Evolutionary conservation across 2,329 filamentous ascomycete genomes (phyloP).

Genomic region (Zasmidium citrigriseum): DNA sequence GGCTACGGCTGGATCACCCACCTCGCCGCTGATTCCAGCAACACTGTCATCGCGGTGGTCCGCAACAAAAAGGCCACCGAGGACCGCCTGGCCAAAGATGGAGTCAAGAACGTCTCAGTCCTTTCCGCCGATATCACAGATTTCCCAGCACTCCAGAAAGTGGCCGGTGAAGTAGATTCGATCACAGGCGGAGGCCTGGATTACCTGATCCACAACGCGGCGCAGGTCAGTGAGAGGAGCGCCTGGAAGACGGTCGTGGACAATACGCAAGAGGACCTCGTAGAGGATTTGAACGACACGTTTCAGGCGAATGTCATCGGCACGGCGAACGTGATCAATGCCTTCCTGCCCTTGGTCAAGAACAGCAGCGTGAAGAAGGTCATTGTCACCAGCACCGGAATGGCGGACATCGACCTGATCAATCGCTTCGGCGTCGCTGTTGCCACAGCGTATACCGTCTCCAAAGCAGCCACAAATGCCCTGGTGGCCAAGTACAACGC

Average conservation of each 20-base stretch:
- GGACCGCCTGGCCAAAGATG: slow-evolving; percentile 22
- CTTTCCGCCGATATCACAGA: slow-evolving; percentile 49
- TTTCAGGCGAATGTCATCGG: slow-evolving; percentile 32
- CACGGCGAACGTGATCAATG: slow-evolving; percentile 25
- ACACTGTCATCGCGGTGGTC: slow-evolving; percentile 39
- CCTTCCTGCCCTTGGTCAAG: slow-evolving; percentile 33
- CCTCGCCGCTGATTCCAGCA: slow-evolving; percentile 31
- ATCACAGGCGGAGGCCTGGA: slow-evolving; percentile 33
- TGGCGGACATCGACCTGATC: slow-evolving; percentile 30
- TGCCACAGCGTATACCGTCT: slow-evolving; percentile 26
- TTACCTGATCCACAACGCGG: slow-evolving; percentile 37
- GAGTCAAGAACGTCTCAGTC: slow-evolving; percentile 46
- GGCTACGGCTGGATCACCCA: slow-evolving; percentile 36
- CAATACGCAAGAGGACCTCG: slow-evolving; percentile 17
- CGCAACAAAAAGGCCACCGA: slow-evolving; percentile 30
- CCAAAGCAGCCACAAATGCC: slow-evolving; percentile 31
- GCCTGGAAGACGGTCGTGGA: slow-evolving; percentile 23
- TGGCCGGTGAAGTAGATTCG: slow-evolving; percentile 22
- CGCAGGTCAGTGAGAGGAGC: slow-evolving; percentile 15
- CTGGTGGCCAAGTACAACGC: slow-evolving; percentile 32
- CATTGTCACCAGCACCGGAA: slow-evolving; percentile 28
- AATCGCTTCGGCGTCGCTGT: slow-evolving; percentile 20
- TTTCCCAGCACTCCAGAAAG: slow-evolving; percentile 40
- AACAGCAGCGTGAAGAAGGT: slow-evolving; percentile 29
- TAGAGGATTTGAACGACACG: slow-evolving; percentile 17